Evolutionary conservation across 2,329 filamentous ascomycete species (phyloP), one percentile per base, ranked within the genome.

Genomic region (Fusarium sp.): DNA sequence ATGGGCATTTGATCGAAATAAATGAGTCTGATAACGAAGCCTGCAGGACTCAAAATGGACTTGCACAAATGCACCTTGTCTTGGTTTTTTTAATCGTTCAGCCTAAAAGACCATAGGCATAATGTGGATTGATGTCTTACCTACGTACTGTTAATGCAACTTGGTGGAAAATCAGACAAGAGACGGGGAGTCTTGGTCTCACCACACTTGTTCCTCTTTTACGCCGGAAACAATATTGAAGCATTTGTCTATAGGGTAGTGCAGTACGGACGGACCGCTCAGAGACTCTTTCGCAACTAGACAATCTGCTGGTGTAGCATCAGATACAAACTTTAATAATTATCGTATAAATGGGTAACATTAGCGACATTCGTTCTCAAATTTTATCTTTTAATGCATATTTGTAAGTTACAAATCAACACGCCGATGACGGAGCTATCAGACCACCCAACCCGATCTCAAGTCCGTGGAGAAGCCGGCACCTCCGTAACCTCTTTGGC

Each of bases 361-460:
- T 11, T 38, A 18, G 4, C 18, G 0, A 11, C 18, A 38, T 10
- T 11, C 34, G 5, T 38, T 38, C n/a, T 38, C 13, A 20, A 44
- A 16, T n/a, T 16, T 46, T 46, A 29, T 51, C 30, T 24, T 43
- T 24, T 30, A 29, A 38, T 16, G 4, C 34, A 24, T 15, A 41
- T n/a, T 20, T 20, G 11, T 25, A 15, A 9, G 22, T 41, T 16
- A 27, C 18, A 38, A 47, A 48, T 55, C 9, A 47, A 63, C 58
- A 38, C 45, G 70, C 73, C 71, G 58, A 75, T 72, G 57, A 72
- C 71, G 70, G 72, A 74, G 65, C 43, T 62, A 58, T 51, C 40
- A 40, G 48, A 47, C 54, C 46, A 59, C 62, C 34, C 38, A 40
- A 56, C 52, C 45, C 54, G 25, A 52, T 43, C 49, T 54, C 48